Evolutionary conservation across 768 basidiomycete genomes (phyloP).

Genomic region (Agaricus sinodeliciosus): DNA sequence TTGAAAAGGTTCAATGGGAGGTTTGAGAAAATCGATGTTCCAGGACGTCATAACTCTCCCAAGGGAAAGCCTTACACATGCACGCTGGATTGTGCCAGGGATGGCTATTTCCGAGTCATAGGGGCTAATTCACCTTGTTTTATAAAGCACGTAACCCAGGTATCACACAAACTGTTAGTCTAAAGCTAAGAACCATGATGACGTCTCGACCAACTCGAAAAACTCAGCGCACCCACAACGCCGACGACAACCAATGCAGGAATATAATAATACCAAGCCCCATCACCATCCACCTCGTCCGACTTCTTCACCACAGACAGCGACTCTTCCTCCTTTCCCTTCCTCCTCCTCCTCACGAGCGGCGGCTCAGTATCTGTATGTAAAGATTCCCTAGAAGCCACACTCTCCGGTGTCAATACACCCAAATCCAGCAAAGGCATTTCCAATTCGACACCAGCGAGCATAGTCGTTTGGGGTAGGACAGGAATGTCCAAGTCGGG

Average conservation of each 20-base stretch:
- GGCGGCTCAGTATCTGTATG: conserved; percentile 30
- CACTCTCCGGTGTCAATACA: conserved; percentile 28
- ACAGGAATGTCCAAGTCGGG: conserved; percentile 65
- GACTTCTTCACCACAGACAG: conserved; percentile 29
- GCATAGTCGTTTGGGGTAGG: conserved; percentile 39
- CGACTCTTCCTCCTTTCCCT: conserved; percentile 52
- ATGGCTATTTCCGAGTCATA: not conserved
- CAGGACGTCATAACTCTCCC: conserved; percentile 26
- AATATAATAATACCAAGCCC: conserved; percentile 74
- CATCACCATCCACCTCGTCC: conserved; percentile 62
- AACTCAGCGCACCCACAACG: conserved; percentile 70
- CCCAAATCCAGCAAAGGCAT: conserved; percentile 63
- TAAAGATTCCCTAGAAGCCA: conserved; percentile 27
- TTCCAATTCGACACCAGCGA: conserved; percentile 37
- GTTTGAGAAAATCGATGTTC: conserved; percentile 35
- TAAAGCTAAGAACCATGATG: conserved; percentile 48
- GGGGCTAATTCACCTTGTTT: too few species aligned
- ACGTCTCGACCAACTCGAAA: conserved; percentile 63
- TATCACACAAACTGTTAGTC: too few species aligned
- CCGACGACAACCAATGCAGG: conserved; percentile 76
- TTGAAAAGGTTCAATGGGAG: not conserved
- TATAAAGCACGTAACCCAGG: too few species aligned
- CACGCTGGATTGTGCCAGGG: not conserved
- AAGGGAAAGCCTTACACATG: too few species aligned
- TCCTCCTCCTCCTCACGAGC: conserved; percentile 42